A percentile compares a stretch with the other conserved stretches of the same genome.
Conservation (phyloP, 2,329 filamentous ascomycete species). For the Fusarium scirpi region DNA sequence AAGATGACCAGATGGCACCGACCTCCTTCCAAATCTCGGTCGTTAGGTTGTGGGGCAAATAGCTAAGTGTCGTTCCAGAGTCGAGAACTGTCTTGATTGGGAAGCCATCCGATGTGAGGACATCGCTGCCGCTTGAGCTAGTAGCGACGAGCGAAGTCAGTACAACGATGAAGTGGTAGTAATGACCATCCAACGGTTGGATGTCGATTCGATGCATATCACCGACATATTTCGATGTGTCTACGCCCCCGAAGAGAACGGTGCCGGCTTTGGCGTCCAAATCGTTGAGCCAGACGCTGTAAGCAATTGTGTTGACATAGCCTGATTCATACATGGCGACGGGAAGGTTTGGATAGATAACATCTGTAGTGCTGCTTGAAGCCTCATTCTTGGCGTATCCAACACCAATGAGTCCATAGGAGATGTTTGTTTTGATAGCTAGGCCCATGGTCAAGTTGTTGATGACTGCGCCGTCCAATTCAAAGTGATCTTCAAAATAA, state of each 20-base stretch:
- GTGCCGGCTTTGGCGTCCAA: slow-evolving; percentile 72
- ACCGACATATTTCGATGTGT: slow-evolving; percentile 78
- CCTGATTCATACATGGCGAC: slow-evolving; percentile 72
- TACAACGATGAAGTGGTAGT: slow-evolving; percentile 61
- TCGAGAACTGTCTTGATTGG: slow-evolving; percentile 76
- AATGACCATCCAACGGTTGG: slow-evolving; percentile 54
- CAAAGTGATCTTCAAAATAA: slow-evolving; percentile 69
- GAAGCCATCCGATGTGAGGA: slow-evolving; percentile 56
- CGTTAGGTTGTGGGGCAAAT: slow-evolving; percentile 73
- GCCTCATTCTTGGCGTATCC: slow-evolving; percentile 70
- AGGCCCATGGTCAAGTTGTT: slow-evolving; percentile 70
- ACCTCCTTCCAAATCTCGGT: slow-evolving; percentile 65
- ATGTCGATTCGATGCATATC: slow-evolving; percentile 72
- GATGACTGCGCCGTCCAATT: slow-evolving; percentile 65
- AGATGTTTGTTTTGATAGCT: slow-evolving; percentile 64
- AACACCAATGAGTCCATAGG: slow-evolving; percentile 70
- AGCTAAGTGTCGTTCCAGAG: slow-evolving; percentile 79
- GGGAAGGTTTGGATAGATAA: slow-evolving; percentile 70
- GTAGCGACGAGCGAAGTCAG: slow-evolving; percentile 61
- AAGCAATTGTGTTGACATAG: slow-evolving; percentile 74
- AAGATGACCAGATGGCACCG: slow-evolving; percentile 60
- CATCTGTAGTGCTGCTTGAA: slow-evolving; percentile 45
- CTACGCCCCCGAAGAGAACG: slow-evolving; percentile 85
- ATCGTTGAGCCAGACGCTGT: slow-evolving; percentile 77
- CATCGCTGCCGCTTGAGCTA: slow-evolving; percentile 63